Conservation (phyloP, 352 stramenopile species). For the Pythium diclinum region DNA sequence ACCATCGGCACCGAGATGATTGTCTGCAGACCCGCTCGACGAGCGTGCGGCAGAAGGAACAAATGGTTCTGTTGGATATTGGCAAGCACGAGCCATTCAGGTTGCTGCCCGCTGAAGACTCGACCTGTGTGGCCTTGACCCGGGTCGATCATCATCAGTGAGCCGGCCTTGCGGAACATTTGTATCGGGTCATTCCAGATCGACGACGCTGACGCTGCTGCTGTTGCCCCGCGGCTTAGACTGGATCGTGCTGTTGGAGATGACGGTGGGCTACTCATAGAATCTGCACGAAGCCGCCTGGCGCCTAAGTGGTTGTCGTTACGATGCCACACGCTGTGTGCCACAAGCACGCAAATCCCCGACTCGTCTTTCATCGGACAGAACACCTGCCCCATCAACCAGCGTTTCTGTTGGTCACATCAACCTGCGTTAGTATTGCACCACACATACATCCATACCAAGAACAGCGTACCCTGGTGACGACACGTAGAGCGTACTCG, state of each 20-base stretch:
- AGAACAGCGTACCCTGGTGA: constrained; percentile 44
- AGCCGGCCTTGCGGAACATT: constrained; percentile 69
- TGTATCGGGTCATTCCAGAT: constrained; percentile 54
- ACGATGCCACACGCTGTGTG: constrained; percentile 72
- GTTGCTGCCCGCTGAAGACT: constrained; percentile 71
- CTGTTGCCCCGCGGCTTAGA: constrained; percentile 6
- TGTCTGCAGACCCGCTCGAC: constrained; percentile 59
- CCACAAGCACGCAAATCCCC: constrained; percentile 56
- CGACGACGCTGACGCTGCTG: constrained; percentile 25
- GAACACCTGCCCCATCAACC: constrained; percentile 73
- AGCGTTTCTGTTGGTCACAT: constrained; percentile 61
- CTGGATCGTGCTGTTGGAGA: constrained; percentile 15
- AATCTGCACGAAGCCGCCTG: neutral
- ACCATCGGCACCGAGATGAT: constrained; percentile 78
- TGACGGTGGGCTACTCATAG: neutral
- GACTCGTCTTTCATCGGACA: constrained; percentile 61
- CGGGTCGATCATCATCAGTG: constrained; percentile 72
- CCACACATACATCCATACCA: neutral
- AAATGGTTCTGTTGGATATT: constrained; percentile 57
- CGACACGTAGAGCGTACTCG: constrained; percentile 62
- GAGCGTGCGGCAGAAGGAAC: constrained; percentile 69
- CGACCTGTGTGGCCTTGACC: constrained; percentile 69
- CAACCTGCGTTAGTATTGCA: no score
- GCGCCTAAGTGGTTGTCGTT: constrained; percentile 26
- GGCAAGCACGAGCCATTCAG: constrained; percentile 60